Evolutionary conservation across 768 basidiomycete genomes (phyloP).

Genomic region (Xerocomus potaroensis): DNA sequence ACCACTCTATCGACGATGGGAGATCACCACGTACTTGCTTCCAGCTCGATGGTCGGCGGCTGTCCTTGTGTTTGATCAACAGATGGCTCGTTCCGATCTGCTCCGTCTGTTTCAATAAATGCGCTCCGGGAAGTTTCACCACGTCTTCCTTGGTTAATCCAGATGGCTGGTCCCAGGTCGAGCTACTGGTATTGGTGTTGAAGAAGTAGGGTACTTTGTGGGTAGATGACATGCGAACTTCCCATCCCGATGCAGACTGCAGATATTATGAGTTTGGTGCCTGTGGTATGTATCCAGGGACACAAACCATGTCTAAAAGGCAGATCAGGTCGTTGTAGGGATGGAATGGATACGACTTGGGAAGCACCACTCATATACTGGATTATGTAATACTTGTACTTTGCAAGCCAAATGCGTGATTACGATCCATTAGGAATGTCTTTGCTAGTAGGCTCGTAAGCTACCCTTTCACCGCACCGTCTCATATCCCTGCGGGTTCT

Average conservation of each 20-base stretch:
- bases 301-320: conserved; percentile 23
- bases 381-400: conserved; percentile 1
- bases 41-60: conserved; percentile 78
- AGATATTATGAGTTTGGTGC: conserved; percentile 9
- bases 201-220: conserved; percentile 83
- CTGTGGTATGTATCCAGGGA: background rate
- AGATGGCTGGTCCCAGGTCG: conserved; percentile 72
- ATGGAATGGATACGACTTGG: conserved; percentile 1
- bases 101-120: conserved; percentile 41
- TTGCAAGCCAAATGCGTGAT: too few species aligned
- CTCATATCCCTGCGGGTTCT: conserved; percentile 74
- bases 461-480: conserved; percentile 23
- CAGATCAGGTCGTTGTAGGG: conserved; percentile 7
- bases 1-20: background rate
- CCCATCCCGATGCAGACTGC: conserved; percentile 49
- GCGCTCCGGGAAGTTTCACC: conserved; percentile 61
- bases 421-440: conserved; percentile 22
- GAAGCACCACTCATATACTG: background rate
- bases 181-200: conserved; percentile 65
- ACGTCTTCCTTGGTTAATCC: conserved; percentile 57
- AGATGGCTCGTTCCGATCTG: conserved; percentile 94
- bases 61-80: conserved; percentile 84
- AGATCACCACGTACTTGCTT: conserved; percentile 61
- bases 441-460: conserved; percentile 13
- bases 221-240: conserved; percentile 82